phyloP scores from a whole-genome alignment of 257 asterid species.

The Ophiorrhiza pumila region DNA sequence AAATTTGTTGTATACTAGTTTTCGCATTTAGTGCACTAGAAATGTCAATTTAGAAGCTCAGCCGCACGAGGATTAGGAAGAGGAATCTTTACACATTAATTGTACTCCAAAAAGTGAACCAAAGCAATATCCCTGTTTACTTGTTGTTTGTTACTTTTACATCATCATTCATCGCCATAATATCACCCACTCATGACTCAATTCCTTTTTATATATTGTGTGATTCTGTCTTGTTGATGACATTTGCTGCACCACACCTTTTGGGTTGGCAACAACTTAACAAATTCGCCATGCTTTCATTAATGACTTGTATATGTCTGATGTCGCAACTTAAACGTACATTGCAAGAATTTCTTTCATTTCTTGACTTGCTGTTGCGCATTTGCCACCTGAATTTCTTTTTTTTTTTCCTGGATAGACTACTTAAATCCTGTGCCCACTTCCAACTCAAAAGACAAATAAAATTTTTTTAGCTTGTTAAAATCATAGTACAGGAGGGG shows the following conservation, averaged over 20 bases:
- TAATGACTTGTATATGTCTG: background rate
- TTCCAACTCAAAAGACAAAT: background rate
- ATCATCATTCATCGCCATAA: slow-evolving; percentile 9
- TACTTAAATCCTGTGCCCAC: background rate
- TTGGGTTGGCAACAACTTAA: slow-evolving; percentile 19
- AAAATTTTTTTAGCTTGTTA: too few relatives aligned
- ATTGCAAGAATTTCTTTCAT: too few relatives aligned
- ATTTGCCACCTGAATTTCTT: too few relatives aligned
- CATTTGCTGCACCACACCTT: background rate
- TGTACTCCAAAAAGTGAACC: background rate
- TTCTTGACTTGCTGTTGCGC: background rate
- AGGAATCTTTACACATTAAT: background rate
- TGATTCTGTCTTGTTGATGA: background rate
- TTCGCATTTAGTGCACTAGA: background rate
- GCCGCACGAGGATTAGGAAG: too few relatives aligned
- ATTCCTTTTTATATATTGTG: background rate
- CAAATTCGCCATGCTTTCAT: background rate
- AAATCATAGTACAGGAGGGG: too few relatives aligned
- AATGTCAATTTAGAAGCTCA: background rate
- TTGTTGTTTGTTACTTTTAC: background rate
- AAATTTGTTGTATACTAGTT: too few relatives aligned
- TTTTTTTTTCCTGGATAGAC: background rate
- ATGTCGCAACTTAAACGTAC: too few relatives aligned
- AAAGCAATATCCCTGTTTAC: too few relatives aligned
- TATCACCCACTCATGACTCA: slow-evolving; percentile 8